Conservation (phyloP, 306 rosid species). For the Rosa persica region DNA sequence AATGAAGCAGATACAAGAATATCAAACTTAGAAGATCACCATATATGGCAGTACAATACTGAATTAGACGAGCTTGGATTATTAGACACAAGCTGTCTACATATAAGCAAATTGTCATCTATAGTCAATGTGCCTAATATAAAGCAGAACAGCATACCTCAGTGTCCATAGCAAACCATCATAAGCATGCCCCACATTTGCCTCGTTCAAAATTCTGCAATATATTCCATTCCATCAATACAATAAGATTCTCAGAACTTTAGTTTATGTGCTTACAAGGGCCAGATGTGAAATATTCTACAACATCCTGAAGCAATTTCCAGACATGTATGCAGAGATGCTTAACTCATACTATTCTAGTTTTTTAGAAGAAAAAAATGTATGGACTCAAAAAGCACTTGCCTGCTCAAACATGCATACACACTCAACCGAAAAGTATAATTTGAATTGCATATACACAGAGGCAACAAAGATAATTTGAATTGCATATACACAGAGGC, state of each 20-base stretch:
- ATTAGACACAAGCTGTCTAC: background rate
- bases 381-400: background rate
- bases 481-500: background rate
- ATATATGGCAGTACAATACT: background rate
- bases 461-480: background rate
- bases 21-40: slow-evolving; percentile 2
- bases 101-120: slow-evolving; percentile 18
- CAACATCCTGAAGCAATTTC: slow-evolving; percentile 15
- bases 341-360: background rate
- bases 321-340: slow-evolving; percentile 13
- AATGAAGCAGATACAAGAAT: slow-evolving; percentile 7
- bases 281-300: slow-evolving; percentile 12
- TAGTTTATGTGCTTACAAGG: background rate
- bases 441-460: background rate
- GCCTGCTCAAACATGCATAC: background rate
- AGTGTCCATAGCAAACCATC: slow-evolving; percentile 90
- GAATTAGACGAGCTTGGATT: background rate
- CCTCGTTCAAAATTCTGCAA: slow-evolving; percentile 85
- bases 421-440: background rate
- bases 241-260: background rate
- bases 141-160: slow-evolving; percentile 54
- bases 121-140: slow-evolving; percentile 15
- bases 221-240: slow-evolving; percentile 30
- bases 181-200: slow-evolving; percentile 70
- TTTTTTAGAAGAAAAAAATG: background rate